A percentile compares a stretch with the other conserved stretches of the same genome.
Evolutionary conservation across 345 rosid genomes (phyloP).

Genomic region (Iberis pinnata): DNA sequence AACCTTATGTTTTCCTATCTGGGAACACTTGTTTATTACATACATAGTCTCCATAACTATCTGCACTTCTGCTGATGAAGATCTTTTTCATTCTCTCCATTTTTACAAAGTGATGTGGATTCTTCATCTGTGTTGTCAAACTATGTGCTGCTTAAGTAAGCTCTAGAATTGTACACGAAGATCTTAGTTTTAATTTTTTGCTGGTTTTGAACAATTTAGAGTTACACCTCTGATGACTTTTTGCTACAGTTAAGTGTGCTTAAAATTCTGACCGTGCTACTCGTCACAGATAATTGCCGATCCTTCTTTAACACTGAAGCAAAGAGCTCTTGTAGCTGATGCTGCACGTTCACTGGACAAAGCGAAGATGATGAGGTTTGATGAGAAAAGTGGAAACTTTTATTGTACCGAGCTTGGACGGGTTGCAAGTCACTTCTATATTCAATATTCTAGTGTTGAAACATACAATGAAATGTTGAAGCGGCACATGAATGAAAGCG

Average conservation of each 20-base stretch:
- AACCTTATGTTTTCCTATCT: slow-evolving; percentile 6
- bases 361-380: slow-evolving; percentile 99
- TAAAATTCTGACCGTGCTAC: slow-evolving; percentile 23
- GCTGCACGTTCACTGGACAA: slow-evolving; percentile 96
- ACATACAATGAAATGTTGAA: slow-evolving; percentile 91
- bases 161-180: slow-evolving; percentile 18
- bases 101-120: no score
- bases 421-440: slow-evolving; percentile 96
- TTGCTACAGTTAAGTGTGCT: slow-evolving; percentile 1
- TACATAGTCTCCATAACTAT: slow-evolving; percentile 4
- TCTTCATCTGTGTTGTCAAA: no score
- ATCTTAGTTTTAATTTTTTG: background rate
- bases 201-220: slow-evolving; percentile 4
- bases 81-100: no score
- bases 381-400: slow-evolving; percentile 97
- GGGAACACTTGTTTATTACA: slow-evolving; percentile 6
- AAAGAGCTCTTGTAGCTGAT: slow-evolving; percentile 82
- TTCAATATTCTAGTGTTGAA: slow-evolving; percentile 95
- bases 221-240: slow-evolving; percentile 5
- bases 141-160: slow-evolving; percentile 13
- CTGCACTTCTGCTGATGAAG: no score
- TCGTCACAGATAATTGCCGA: slow-evolving; percentile 72
- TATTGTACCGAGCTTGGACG: slow-evolving; percentile 98
- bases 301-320: slow-evolving; percentile 76
- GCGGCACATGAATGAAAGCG: slow-evolving; percentile 90